phyloP scores from a whole-genome alignment of 805 yeast genomes.

The Starmerella scarabaei region DNA sequence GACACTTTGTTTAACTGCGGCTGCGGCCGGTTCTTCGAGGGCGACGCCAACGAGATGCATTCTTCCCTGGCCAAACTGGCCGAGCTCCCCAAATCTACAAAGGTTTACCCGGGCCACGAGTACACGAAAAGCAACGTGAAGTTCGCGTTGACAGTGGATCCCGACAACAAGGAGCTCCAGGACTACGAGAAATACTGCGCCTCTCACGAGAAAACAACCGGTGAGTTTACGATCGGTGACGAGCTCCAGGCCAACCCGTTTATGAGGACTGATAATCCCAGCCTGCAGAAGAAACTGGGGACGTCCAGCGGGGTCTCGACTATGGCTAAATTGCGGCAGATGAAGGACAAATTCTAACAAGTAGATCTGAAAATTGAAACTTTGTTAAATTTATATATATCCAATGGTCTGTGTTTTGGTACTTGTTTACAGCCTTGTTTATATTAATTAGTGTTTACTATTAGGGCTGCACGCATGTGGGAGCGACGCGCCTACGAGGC shows the following conservation, averaged over 20 bases:
- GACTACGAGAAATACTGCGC: constrained; percentile 40
- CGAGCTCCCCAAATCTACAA: constrained; percentile 51
- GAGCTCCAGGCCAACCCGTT: constrained; percentile 79
- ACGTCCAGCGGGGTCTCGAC: constrained; percentile 38
- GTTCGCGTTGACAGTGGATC: constrained; percentile 52
- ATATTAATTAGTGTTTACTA: no score
- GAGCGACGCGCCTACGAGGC: constrained; percentile 11
- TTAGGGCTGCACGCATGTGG: no score
- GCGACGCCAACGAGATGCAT: constrained; percentile 71
- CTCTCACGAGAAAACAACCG: constrained; percentile 64
- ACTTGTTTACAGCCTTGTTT: no score
- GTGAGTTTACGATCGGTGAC: constrained; percentile 69
- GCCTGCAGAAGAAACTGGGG: constrained; percentile 48
- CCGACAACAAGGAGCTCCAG: constrained; percentile 41
- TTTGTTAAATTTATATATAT: no score
- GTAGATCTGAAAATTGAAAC: no score
- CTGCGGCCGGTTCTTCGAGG: constrained; percentile 95
- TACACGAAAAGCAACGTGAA: constrained; percentile 72
- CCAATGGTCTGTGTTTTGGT: no score
- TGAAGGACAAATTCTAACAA: constrained; percentile 52
- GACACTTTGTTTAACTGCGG: constrained; percentile 92
- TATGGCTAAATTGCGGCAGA: constrained; percentile 58
- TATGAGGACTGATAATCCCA: constrained; percentile 60
- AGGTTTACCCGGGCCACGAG: constrained; percentile 90
- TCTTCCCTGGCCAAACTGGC: constrained; percentile 49